These are phyloP conservation scores for Fragilariopsis cylindrus DNA, from an alignment of 108 stramenopile genomes.

Conservation along the genomic window DNA sequence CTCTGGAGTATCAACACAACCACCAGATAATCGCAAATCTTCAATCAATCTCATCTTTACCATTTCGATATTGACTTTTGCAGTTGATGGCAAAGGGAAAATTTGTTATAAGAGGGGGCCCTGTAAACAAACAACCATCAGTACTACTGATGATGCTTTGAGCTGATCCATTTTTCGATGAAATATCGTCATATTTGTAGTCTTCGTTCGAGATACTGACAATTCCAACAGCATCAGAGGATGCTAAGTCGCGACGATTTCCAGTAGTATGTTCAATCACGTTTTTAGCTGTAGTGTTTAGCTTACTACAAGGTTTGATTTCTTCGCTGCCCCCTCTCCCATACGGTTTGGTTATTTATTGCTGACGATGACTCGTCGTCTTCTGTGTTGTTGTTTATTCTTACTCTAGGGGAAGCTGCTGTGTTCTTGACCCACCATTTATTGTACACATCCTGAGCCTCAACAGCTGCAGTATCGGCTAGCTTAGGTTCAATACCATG, in stretches of 20 bases:
- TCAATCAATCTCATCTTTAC: conserved; percentile 26
- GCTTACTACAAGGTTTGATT: too few relatives aligned
- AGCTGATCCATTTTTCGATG: not conserved
- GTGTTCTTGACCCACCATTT: conserved; percentile 44
- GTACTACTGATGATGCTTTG: not conserved
- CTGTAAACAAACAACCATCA: too few relatives aligned
- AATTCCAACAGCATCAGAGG: not conserved
- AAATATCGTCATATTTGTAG: not conserved
- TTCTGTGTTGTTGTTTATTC: not conserved
- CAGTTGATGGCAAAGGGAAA: conserved; percentile 1
- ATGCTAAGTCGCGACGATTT: too few relatives aligned
- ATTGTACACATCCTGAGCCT: conserved; percentile 34
- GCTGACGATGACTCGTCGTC: not conserved
- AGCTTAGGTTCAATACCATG: conserved; percentile 33
- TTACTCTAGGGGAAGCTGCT: conserved; percentile 11
- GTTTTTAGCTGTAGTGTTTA: too few relatives aligned
- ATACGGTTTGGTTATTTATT: too few relatives aligned
- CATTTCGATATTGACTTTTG: conserved; percentile 8
- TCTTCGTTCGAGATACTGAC: not conserved
- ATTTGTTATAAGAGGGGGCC: not conserved
- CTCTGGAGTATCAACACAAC: conserved; percentile 25
- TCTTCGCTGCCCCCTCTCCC: too few relatives aligned
- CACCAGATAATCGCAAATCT: conserved; percentile 26
- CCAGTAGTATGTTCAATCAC: too few relatives aligned
- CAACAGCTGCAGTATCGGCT: conserved; percentile 43